A percentile compares a stretch with the other conserved stretches of the same genome.
These are phyloP conservation scores for Priceomyces castillae DNA, from an alignment of 805 yeast species.

Conservation along the genomic window DNA sequence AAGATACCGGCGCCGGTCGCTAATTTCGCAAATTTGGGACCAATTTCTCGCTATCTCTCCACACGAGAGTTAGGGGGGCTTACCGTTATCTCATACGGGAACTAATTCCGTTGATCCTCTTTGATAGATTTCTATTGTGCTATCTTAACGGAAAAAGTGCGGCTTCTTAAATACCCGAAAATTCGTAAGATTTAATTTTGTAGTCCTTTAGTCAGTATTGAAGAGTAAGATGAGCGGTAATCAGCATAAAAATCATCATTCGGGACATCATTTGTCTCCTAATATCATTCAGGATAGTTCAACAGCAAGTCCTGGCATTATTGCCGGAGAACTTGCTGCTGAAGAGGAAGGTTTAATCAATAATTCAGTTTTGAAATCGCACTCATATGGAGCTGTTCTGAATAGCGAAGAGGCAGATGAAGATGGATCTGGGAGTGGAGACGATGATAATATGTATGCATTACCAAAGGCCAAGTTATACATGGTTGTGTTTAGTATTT, in stretches of 20 bases:
- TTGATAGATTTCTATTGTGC: no score
- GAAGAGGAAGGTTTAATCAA: slow-evolving; percentile 26
- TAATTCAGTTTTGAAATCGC: slow-evolving; percentile 8
- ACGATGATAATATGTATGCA: slow-evolving; percentile 21
- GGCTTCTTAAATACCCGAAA: no score
- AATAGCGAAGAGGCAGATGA: slow-evolving; percentile 8
- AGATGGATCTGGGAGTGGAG: slow-evolving; percentile 8
- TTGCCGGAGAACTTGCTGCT: slow-evolving; percentile 37
- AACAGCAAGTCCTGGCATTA: slow-evolving; percentile 30
- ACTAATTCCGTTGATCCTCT: no score
- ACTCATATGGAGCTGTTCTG: slow-evolving; percentile 17
- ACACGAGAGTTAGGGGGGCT: no score
- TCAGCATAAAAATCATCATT: background rate
- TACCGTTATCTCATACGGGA: no score
- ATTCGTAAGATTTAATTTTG: no score
- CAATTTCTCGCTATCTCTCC: no score
- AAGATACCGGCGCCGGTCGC: no score
- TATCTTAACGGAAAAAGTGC: no score
- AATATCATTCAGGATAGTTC: slow-evolving; percentile 28
- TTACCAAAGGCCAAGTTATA: slow-evolving; percentile 30
- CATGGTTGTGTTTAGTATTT: slow-evolving; percentile 29
- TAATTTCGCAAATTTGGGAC: no score
- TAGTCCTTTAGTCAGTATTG: no score
- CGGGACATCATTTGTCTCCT: slow-evolving; percentile 8
- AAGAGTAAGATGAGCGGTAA: background rate